phyloP scores from a whole-genome alignment of 2,329 filamentous ascomycete species.

The Fusarium protoensiforme region DNA sequence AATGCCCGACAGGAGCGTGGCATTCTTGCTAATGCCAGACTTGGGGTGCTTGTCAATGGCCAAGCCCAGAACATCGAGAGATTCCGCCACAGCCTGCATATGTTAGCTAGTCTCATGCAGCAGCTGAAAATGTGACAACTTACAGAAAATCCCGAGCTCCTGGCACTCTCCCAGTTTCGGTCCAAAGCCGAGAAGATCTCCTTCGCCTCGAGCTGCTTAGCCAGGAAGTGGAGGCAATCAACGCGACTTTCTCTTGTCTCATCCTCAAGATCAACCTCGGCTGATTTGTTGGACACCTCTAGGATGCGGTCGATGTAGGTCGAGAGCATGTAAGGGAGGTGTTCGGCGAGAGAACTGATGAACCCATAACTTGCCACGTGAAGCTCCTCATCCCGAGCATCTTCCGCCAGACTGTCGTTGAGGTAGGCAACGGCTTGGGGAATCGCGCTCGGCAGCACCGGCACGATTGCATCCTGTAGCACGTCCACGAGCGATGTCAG shows the following conservation, averaged over 20 bases:
- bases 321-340: slow-evolving; percentile 91
- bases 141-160: slow-evolving; percentile 70
- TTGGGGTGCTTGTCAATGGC: slow-evolving; percentile 84
- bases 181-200: slow-evolving; percentile 80
- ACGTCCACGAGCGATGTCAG: slow-evolving; percentile 91
- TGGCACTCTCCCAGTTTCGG: slow-evolving; percentile 76
- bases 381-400: slow-evolving; percentile 68
- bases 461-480: slow-evolving; percentile 85
- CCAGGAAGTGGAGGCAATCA: slow-evolving; percentile 78
- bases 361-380: slow-evolving; percentile 88
- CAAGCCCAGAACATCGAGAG: slow-evolving; percentile 74
- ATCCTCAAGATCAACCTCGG: slow-evolving; percentile 68
- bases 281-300: slow-evolving; percentile 77
- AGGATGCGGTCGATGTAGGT: slow-evolving; percentile 79
- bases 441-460: slow-evolving; percentile 81
- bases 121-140: slow-evolving; percentile 45
- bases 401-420: slow-evolving; percentile 66
- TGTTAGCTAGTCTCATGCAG: slow-evolving; percentile 44
- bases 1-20: slow-evolving; percentile 73
- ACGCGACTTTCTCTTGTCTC: slow-evolving; percentile 73
- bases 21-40: slow-evolving; percentile 79
- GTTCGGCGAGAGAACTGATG: slow-evolving; percentile 80
- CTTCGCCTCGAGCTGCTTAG: slow-evolving; percentile 80
- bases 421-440: slow-evolving; percentile 79
- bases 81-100: slow-evolving; percentile 72